Base-by-base conservation (phyloP, 345 rosid species). In the Eutrema heterophyllum region DNA sequence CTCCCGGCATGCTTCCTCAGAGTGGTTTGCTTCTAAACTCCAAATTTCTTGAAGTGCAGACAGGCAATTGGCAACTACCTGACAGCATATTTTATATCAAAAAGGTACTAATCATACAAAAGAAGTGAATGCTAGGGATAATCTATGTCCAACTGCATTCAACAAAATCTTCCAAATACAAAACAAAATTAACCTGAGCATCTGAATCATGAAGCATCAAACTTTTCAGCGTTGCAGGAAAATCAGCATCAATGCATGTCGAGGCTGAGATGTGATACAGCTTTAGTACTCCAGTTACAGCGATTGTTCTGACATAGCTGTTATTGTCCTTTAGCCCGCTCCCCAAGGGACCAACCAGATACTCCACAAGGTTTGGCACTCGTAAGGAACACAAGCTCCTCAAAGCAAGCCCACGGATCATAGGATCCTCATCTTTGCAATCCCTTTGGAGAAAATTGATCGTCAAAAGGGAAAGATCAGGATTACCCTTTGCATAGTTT, bases 381-480 rank as follows among this genome's bases (percentile, higher is more conserved):
- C 96, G 86, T 53, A 95, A 73, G 0, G 99, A 95, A 51, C 94
- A 87, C 84, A 95, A 83, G 64, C 99, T 92, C 78, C 99, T 82
- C 67, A 95, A 69, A 33, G 99, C 99, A 36, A 95, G 90, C 71
- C 98, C 98, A 38, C 99, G 88, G 78, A 95, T 95, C 89, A 95
- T 92, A 6, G 99, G 98, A 36, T 92, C 97, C 69, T 92, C 87
- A 61, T 95, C 99, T 73, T 90, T 88, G 81, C 98, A 95, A 82
- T 95, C 99, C 74, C 96, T 90, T 66, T 95, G 99, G 27, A 95
- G 96, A 73, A 95, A 95, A 83, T 92, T 95, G 64, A 95, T 95
- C 0, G 98, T 92, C 82, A 92, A 72, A 21, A 95, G 86, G 9
- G 98, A 89, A 45, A 95, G 92, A 78, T 95, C 98, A 48, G 98